These are phyloP conservation scores for Sugiyamaella boreocaroliniensis DNA, from an alignment of 805 yeast genomes.

Conservation along the genomic window DNA sequence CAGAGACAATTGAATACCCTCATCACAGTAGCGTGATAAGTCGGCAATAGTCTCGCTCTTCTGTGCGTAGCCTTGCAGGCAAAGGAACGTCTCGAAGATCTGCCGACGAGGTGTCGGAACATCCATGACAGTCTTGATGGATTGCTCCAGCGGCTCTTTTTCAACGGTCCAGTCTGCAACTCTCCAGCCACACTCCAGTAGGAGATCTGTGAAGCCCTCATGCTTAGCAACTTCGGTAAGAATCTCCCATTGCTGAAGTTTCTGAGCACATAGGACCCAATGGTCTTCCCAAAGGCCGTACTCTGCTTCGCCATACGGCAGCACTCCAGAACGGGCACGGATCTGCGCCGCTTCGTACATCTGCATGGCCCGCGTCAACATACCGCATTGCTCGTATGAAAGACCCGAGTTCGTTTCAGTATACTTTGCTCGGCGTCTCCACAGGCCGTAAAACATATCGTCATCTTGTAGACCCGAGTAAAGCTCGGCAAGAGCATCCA, in stretches of 20 bases:
- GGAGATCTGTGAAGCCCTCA: constrained; percentile 91
- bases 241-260: constrained; percentile 96
- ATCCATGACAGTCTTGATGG: constrained; percentile 94
- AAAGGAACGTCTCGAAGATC: constrained; percentile 87
- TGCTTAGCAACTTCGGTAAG: constrained; percentile 94
- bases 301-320: constrained; percentile 93
- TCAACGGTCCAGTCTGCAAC: constrained; percentile 98
- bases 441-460: constrained; percentile 94
- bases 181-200: constrained; percentile 99
- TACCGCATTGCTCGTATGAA: constrained; percentile 89
- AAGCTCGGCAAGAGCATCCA: constrained; percentile 85
- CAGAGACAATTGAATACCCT: constrained; percentile 87
- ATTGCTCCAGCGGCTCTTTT: constrained; percentile 86
- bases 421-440: constrained; percentile 96
- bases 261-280: constrained; percentile 96
- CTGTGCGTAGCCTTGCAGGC: constrained; percentile 89
- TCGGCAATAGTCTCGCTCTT: constrained; percentile 81
- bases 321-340: constrained; percentile 88
- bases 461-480: constrained; percentile 86
- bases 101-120: constrained; percentile 97
- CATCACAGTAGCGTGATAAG: constrained; percentile 82
- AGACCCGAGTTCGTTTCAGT: constrained; percentile 88
- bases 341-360: constrained; percentile 94
- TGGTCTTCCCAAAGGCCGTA: constrained; percentile 97
- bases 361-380: constrained; percentile 92